phyloP scores from a whole-genome alignment of 2,329 filamentous ascomycete genomes.

The Coniochaeta sp. region DNA sequence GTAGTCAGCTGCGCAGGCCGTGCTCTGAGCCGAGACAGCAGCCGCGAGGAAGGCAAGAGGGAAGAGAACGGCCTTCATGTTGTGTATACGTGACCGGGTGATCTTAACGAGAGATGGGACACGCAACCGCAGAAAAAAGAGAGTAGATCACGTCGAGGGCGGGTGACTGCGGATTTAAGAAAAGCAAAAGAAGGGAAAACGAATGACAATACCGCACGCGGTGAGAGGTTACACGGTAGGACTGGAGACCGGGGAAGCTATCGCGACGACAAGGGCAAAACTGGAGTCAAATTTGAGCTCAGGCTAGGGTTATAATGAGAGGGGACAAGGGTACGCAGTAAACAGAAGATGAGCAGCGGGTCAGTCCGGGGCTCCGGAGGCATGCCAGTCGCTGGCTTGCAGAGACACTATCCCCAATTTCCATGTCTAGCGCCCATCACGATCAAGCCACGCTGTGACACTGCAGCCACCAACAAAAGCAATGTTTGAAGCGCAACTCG shows the following conservation, averaged over 20 bases:
- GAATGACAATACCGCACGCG: background rate
- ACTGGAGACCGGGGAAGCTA: background rate
- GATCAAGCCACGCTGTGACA: background rate
- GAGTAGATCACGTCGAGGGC: background rate
- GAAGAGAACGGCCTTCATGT: slow-evolving; percentile 36
- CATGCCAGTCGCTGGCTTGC: background rate
- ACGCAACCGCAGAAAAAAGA: background rate
- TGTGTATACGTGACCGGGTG: slow-evolving; percentile 8
- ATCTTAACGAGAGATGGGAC: background rate
- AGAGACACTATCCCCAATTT: background rate
- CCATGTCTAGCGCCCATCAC: background rate
- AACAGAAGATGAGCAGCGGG: slow-evolving; percentile 1
- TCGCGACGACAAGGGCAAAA: background rate
- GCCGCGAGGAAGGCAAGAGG: slow-evolving; percentile 29
- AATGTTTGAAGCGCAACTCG: background rate
- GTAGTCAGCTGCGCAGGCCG: slow-evolving; percentile 34
- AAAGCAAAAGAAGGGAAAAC: background rate
- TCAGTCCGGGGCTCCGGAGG: background rate
- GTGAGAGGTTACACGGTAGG: background rate
- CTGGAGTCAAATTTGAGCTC: background rate
- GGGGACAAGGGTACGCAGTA: background rate
- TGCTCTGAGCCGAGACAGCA: slow-evolving; percentile 23
- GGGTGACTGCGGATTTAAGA: background rate
- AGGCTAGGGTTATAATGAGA: background rate
- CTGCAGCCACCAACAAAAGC: background rate